Percentiles rank a stretch among this genome's conserved stretches.
phyloP scores from a whole-genome alignment of 2,329 filamentous ascomycete genomes.

The Zymoseptoria ardabiliae region DNA sequence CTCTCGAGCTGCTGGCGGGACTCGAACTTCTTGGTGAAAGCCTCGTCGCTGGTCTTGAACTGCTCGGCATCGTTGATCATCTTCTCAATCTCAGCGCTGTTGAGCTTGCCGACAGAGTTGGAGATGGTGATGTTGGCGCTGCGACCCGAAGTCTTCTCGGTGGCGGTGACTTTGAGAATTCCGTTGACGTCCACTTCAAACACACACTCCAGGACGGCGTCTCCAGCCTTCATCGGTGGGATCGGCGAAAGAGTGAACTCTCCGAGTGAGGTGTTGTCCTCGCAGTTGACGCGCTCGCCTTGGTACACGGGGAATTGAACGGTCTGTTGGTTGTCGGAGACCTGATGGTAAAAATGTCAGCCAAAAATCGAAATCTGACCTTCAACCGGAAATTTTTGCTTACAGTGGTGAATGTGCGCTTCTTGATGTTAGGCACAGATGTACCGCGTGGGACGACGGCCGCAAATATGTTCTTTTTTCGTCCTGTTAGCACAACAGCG shows the following conservation, averaged over 20 bases:
- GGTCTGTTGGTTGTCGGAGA: constrained; percentile 56
- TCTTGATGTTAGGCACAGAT: constrained; percentile 42
- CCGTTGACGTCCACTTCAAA: constrained; percentile 99
- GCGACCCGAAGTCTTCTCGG: constrained; percentile 96
- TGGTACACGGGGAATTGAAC: constrained; percentile 74
- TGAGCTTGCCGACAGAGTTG: constrained; percentile 99
- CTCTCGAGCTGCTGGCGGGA: constrained; percentile 98
- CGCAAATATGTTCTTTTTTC: neutral
- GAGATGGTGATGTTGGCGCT: constrained; percentile 99
- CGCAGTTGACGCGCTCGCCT: constrained; percentile 95
- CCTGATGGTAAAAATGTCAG: neutral
- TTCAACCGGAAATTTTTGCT: no score
- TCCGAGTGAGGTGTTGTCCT: constrained; percentile 95
- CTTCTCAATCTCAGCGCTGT: constrained; percentile 86
- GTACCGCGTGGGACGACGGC: constrained; percentile 51
- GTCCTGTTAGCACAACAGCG: no score
- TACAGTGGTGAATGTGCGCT: constrained; percentile 75
- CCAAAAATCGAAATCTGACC: no score
- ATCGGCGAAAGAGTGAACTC: constrained; percentile 86
- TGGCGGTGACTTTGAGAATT: constrained; percentile 91
- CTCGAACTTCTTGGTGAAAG: constrained; percentile 99
- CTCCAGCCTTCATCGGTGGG: constrained; percentile 75
- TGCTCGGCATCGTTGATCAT: constrained; percentile 97
- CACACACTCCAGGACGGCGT: constrained; percentile 93
- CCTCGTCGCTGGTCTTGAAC: constrained; percentile 97